phyloP scores from a whole-genome alignment of 257 asterid species.

The Solanum sejunctum region DNA sequence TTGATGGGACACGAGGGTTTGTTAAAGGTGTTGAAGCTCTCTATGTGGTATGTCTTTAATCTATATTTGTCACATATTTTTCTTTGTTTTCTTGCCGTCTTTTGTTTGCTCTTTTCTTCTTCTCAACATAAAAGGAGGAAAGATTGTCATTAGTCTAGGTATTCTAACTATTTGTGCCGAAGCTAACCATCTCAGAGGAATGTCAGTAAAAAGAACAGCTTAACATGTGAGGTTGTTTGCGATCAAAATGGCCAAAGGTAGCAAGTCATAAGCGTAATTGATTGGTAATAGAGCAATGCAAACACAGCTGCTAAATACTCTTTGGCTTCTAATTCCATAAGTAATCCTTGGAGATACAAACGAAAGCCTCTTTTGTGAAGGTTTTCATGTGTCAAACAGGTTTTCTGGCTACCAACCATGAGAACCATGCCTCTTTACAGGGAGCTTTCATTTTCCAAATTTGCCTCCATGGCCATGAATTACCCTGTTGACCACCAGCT shows the following conservation, averaged over 20 bases:
- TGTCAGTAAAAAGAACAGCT: background rate
- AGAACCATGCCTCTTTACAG: background rate
- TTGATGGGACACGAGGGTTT: conserved; percentile 94
- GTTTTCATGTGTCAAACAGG: background rate
- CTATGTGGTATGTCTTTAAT: conserved; percentile 66
- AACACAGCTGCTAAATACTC: background rate
- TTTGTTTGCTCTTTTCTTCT: background rate
- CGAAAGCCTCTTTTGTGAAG: background rate
- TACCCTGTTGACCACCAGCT: background rate
- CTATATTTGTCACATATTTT: background rate
- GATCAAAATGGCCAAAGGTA: background rate
- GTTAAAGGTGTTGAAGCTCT: conserved; percentile 82
- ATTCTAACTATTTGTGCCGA: background rate
- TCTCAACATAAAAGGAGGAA: background rate
- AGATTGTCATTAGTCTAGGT: background rate
- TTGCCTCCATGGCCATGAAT: background rate
- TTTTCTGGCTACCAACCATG: background rate
- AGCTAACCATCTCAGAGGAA: background rate
- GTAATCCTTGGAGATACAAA: background rate
- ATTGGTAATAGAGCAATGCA: background rate
- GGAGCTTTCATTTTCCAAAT: background rate
- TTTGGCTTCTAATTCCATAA: background rate
- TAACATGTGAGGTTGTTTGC: background rate
- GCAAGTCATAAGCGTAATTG: background rate
- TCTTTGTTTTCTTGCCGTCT: background rate